Evolutionary conservation across 2,329 filamentous ascomycete species (phyloP), one percentile per base, ranked within the genome.

Genomic region (Fusarium pilosicola): DNA sequence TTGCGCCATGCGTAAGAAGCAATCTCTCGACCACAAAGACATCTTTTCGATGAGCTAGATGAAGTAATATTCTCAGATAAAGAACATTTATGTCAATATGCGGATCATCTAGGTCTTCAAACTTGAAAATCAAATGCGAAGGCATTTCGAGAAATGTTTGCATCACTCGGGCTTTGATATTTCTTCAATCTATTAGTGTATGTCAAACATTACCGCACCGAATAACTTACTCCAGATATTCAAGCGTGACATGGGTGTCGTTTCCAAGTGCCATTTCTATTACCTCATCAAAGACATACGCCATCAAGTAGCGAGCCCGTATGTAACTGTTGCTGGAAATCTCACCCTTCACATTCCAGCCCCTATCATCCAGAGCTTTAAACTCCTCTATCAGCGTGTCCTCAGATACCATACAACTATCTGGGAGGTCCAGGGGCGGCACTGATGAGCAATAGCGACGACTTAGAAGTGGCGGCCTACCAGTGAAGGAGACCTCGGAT

Each of bases 1-100:
- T 71, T 20, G 82, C 78, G 2, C 83, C 81, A 17, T 80, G 79
- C 42, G 87, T 88, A 38, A 87, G 83, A 38, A 91, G 80, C 3
- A 91, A 84, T 22, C 89, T 83, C 68, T 91, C 87, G 18, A 91
- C 80, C 18, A 91, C 84, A 68, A 92, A 90, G 7, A 88, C 82
- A 49, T 90, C 90, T 42, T 89, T 86, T 1, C 89, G 79, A 58
- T 88, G 84, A 39, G 86, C 83, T 5, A 89, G 83, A 14, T 83
- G 82, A 2, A 88, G 78, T 6, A 90, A 76, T 28, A 88, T 82
- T 12, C 86, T 81, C 14, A 82, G 80, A 62, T 86, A 87, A 3
- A 87, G 70, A 1, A 79, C 74, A 1, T 80, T 68, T 0, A 80
- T 68, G 12, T 80, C 71, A 13, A 81, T 44, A 3, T 78, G 74